Evolutionary conservation across 257 asterid species (phyloP).

Genomic region (Capsicum pubescens): DNA sequence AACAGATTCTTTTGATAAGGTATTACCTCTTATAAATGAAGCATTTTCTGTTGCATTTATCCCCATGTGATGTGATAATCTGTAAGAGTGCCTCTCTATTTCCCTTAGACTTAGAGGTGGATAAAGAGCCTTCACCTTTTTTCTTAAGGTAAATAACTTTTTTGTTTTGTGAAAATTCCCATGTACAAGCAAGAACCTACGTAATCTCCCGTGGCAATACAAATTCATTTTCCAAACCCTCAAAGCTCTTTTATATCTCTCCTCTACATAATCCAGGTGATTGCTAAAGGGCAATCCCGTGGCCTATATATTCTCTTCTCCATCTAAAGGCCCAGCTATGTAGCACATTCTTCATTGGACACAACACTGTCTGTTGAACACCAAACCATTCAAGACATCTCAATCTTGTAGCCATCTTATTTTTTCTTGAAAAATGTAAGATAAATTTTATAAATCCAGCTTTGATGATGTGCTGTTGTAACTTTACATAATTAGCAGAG

Average conservation of each 20-base stretch:
- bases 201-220: background rate
- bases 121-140: background rate
- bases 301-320: background rate
- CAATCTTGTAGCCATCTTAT: background rate
- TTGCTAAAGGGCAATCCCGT: background rate
- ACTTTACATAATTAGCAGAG: background rate
- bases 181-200: background rate
- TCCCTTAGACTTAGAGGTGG: background rate
- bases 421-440: background rate
- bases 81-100: background rate
- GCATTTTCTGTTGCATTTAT: constrained; percentile 24
- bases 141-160: background rate
- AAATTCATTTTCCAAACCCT: background rate
- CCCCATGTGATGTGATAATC: constrained; percentile 10
- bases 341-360: constrained; percentile 10
- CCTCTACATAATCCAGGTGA: background rate
- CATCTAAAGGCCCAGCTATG: background rate
- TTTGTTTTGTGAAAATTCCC: background rate
- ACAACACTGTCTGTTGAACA: background rate
- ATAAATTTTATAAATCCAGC: background rate
- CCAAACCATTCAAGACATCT: background rate
- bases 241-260: constrained; percentile 19
- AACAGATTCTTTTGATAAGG: constrained; percentile 88
- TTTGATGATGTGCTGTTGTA: background rate
- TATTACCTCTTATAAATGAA: constrained; percentile 40